Evolutionary conservation across 2,329 filamentous ascomycete species (phyloP).

Genomic region (Fusarium agapanthi): DNA sequence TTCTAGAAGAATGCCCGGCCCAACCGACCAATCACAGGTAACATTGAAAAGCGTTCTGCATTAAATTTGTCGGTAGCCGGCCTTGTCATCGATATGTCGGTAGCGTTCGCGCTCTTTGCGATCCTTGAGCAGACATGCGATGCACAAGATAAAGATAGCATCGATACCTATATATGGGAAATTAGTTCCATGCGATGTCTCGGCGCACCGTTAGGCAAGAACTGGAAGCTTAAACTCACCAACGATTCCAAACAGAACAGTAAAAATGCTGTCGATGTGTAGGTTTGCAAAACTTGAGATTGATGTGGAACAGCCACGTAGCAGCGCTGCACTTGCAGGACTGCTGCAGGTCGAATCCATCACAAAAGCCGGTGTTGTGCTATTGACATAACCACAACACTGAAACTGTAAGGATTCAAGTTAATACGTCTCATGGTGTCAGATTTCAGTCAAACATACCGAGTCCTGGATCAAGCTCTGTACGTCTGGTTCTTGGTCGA

Average conservation of each 20-base stretch:
- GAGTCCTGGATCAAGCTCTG: constrained; percentile 76
- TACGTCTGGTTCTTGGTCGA: constrained; percentile 60
- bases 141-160: constrained; percentile 72
- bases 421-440: not conserved
- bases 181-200: constrained; percentile 2
- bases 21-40: constrained; percentile 17
- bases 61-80: constrained; percentile 60
- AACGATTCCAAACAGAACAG: constrained; percentile 81
- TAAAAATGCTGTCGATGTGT: constrained; percentile 81
- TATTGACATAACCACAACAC: constrained; percentile 84
- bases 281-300: constrained; percentile 75
- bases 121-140: constrained; percentile 81
- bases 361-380: constrained; percentile 75
- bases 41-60: not conserved
- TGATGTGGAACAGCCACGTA: constrained; percentile 73
- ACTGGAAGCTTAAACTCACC: constrained; percentile 52
- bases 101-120: constrained; percentile 83
- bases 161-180: constrained; percentile 60
- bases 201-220: not conserved
- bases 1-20: constrained; percentile 1
- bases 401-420: constrained; percentile 63
- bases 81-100: constrained; percentile 84
- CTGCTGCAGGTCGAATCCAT: constrained; percentile 74
- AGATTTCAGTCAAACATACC: constrained; percentile 54
- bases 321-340: constrained; percentile 73